Evolutionary conservation across 1,284 basidiomycete genomes (phyloP), one percentile per base, ranked within the genome.

Genomic region (Ceratobasidium papillatum): DNA sequence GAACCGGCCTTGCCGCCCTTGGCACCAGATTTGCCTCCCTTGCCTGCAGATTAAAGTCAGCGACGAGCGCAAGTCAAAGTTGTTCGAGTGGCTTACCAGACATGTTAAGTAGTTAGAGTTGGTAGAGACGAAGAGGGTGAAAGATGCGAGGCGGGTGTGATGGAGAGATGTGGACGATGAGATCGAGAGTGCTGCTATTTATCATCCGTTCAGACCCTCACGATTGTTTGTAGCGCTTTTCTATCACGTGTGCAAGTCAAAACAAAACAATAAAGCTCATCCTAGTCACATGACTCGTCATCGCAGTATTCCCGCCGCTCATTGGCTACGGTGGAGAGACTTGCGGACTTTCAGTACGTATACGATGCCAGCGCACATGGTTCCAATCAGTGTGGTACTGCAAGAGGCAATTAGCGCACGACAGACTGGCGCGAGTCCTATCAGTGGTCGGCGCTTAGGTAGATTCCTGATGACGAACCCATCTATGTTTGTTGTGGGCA

Each of bases 21-120:
- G 74, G 76, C 75, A 45, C 75, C 74, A 73, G 77, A 75, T 63
- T 78, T 78, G 63, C 77, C 78, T 27, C 75, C 77, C 61, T 76
- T 76, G 65, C 75, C 75, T 77, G 17, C 9, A 63, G 52, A 27
- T 14, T 22, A 45, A 63, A 41, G 27, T 52, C 49, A 62, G 34
- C 56, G 11, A 49, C 22, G 30, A 22, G 11, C 4, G 22, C 34
- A 19, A 36, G 56, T n/a, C 1, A 3, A 22, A 1, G 12, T 5
- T 2, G 5, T 25, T 17, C 14, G 34, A 25, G 14, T 25, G 5
- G 66, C 85, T 86, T 86, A 78, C 85, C 86, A 83, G 85, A 86
- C 85, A 86, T 86, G 78, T 77, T 82, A 65, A n/a, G 75, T 54
- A 41, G 74, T 7, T 47, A 11, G 45, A 47, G 47, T 64, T 56